phyloP scores from a whole-genome alignment of 78 protist species.

The Mantamonas sphyraenae region DNA sequence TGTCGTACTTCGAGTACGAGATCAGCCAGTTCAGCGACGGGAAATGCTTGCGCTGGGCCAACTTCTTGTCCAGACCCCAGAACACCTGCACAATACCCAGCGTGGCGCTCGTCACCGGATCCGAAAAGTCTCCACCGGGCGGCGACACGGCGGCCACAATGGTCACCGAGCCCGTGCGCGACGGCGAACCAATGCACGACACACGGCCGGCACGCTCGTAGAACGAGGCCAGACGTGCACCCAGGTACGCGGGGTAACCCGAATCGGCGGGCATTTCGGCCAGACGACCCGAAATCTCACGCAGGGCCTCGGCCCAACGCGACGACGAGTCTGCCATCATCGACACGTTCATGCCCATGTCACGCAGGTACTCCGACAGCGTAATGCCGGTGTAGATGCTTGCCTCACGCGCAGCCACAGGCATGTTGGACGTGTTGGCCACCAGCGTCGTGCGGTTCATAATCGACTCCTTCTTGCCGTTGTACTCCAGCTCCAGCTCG shows the following conservation, averaged over 20 bases:
- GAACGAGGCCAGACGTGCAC: constrained; percentile 98
- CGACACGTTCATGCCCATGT: constrained; percentile 96
- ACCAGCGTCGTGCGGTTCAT: constrained; percentile 99
- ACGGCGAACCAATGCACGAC: constrained; percentile 90
- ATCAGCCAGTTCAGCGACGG: constrained; percentile 98
- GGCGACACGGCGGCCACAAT: constrained; percentile 99
- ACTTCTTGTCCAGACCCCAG: constrained; percentile 98
- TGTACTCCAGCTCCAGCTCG: constrained; percentile 37
- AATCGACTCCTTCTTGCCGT: constrained; percentile 82
- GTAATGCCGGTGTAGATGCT: constrained; percentile 95
- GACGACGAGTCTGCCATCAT: constrained; percentile 99
- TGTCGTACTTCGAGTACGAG: constrained; percentile 87
- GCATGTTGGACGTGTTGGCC: constrained; percentile 99
- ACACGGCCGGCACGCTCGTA: constrained; percentile 98
- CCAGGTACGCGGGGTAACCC: constrained; percentile 99
- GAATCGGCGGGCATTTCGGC: constrained; percentile 99
- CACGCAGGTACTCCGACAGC: constrained; percentile 96
- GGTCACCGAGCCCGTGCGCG: constrained; percentile 93
- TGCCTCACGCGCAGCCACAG: constrained; percentile 99
- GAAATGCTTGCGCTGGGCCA: constrained; percentile 99
- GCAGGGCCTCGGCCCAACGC: constrained; percentile 99
- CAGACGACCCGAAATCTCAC: constrained; percentile 99
- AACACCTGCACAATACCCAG: constrained; percentile 98
- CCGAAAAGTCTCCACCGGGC: constrained; percentile 99
- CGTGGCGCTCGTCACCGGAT: constrained; percentile 98